Base-by-base conservation (phyloP, 306 rosid genomes). In the Castanea crenata region DNA sequence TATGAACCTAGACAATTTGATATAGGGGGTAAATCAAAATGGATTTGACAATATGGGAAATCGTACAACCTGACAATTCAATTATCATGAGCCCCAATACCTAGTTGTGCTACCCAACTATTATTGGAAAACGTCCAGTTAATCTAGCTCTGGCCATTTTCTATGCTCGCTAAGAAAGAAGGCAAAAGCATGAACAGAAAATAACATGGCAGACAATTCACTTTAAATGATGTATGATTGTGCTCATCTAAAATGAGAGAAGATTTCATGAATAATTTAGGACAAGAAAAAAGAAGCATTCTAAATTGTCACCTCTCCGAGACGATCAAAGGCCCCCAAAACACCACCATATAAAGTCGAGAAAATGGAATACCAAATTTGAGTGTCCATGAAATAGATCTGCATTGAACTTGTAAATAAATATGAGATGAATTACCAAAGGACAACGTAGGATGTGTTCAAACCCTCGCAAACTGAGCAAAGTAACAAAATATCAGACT, bases 361-460 rank as follows among this genome's bases (percentile, higher is more conserved):
- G 84, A 79, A 93, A 75, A 95, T 55, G 55, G 99, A 62, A 86
- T 95, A 95, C 99, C 98, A 95, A 75, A 95, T 93, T 89, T 95
- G 99, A 75, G 97, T 91, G 85, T 95, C 99, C 99, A 95, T 86
- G 85, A 92, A 95, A 83, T 95, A 95, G 75, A 95, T 91, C 99
- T 95, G 88, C 81, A 89, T 55, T 81, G 56, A 78, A 82, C 70
- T 79, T 58, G 68, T 62, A 61, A 83, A 41, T 14, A 14, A 18
- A 15, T 49, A 76, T 73, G 77, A 83, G 79, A 80, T 73, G 80
- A 74, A 49, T 58, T 63, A 69, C 72, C 49, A 77, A 82, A 72
- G 54, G 74, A 57, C 11, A 74, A 15, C 52, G 64, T 31, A 72
- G 68, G 65, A 71, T 25, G 15, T 23, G 6, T 20, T 65, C 72